These are phyloP conservation scores for Pleurotus tuber-regium DNA, from an alignment of 768 basidiomycete genomes.

Conservation along the genomic window DNA sequence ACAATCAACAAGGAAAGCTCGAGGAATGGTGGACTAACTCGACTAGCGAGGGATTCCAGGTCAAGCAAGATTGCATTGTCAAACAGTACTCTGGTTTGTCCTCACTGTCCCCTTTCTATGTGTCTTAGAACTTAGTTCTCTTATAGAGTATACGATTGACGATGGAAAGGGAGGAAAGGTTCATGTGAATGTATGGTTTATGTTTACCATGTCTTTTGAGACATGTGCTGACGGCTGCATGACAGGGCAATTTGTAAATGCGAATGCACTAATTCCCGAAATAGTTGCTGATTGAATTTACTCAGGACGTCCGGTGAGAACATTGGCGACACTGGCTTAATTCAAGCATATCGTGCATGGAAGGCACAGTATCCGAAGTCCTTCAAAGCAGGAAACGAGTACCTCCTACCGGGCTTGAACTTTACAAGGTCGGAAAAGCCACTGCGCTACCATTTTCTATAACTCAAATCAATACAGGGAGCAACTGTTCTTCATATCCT, in stretches of 20 bases:
- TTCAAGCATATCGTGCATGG: conserved; percentile 93
- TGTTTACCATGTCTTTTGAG: not conserved
- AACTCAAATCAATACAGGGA: conserved; percentile 48
- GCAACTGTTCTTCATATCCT: conserved; percentile 93
- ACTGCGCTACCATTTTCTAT: conserved; percentile 3
- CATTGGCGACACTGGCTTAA: conserved; percentile 81
- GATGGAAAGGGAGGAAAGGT: conserved; percentile 84
- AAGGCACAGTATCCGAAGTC: conserved; percentile 68
- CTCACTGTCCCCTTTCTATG: not conserved
- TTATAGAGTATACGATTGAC: conserved; percentile 71
- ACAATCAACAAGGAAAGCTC: conserved; percentile 85
- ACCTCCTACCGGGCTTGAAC: conserved; percentile 76
- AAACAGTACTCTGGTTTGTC: conserved; percentile 79
- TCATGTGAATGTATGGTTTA: conserved; percentile 72
- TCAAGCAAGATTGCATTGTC: conserved; percentile 85
- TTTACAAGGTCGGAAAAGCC: conserved; percentile 55
- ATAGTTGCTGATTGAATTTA: conserved; percentile 13
- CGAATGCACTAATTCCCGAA: not conserved
- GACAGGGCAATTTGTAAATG: conserved; percentile 71
- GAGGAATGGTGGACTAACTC: conserved; percentile 92
- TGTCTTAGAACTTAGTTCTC: conserved; percentile 10
- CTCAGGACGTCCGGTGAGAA: conserved; percentile 87
- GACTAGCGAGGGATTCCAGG: conserved; percentile 81
- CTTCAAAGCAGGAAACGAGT: conserved; percentile 57
- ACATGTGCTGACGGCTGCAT: conserved; percentile 1